These are phyloP conservation scores for Dictyostelium firmibasis DNA, from an alignment of 78 protist genomes.

Conservation along the genomic window DNA sequence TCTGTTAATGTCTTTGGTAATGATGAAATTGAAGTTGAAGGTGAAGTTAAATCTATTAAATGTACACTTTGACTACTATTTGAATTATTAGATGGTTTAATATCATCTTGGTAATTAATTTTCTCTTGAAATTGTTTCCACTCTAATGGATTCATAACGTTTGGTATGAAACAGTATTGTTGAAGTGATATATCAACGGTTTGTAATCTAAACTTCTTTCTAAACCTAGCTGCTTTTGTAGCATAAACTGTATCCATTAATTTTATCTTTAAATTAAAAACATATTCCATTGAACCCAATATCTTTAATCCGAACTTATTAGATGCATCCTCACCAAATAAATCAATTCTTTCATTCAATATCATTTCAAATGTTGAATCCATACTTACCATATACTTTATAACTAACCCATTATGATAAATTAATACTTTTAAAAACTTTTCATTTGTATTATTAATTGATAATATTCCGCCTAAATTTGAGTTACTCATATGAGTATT, in stretches of 20 bases:
- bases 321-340: slow-evolving; percentile 20
- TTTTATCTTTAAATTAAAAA: slow-evolving; percentile 17
- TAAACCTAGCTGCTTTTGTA: slow-evolving; percentile 11
- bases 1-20: not conserved
- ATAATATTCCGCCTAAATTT: not conserved
- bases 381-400: slow-evolving; percentile 15
- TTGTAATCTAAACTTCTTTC: slow-evolving; percentile 16
- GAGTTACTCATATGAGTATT: not conserved
- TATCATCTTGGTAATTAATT: not conserved
- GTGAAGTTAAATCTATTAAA: not conserved
- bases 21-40: not conserved
- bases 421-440: not conserved
- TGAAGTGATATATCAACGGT: not conserved
- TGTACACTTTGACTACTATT: not conserved
- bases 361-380: slow-evolving; percentile 41
- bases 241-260: slow-evolving; percentile 10
- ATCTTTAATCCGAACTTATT: slow-evolving; percentile 15
- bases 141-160: slow-evolving; percentile 20
- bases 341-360: slow-evolving; percentile 35
- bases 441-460: not conserved
- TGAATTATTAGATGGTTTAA: not conserved
- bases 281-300: slow-evolving; percentile 30
- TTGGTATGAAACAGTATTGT: not conserved
- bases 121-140: slow-evolving; percentile 31
- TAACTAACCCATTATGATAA: slow-evolving; percentile 57